Percentiles rank a stretch among this genome's conserved stretches.
phyloP scores from a whole-genome alignment of 2,329 filamentous ascomycete species.

The Lojkania enalia region DNA sequence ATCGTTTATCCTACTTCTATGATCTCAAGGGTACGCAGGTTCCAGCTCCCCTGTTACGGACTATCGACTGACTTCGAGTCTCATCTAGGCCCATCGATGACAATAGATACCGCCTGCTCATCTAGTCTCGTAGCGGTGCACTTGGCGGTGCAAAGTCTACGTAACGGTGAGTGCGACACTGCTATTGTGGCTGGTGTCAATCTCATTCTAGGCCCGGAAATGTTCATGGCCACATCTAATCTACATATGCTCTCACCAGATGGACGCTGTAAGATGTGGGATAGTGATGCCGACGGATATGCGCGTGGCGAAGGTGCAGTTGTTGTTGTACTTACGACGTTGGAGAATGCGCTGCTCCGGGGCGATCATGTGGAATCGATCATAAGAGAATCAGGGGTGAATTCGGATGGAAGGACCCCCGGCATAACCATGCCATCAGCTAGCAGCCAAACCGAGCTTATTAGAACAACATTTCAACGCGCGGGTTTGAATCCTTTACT shows the following conservation, averaged over 20 bases:
- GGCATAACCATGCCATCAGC: constrained; percentile 46
- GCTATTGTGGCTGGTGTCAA: constrained; percentile 21
- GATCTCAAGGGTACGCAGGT: too few relatives aligned
- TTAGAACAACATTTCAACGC: constrained; percentile 38
- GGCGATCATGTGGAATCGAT: constrained; percentile 51
- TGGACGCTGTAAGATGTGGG: constrained; percentile 35
- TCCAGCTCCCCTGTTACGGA: too few relatives aligned
- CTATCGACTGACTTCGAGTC: too few relatives aligned
- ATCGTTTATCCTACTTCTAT: constrained; percentile 39
- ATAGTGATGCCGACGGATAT: constrained; percentile 52
- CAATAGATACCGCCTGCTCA: constrained; percentile 41
- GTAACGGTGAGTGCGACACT: constrained; percentile 9
- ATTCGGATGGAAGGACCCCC: constrained; percentile 44
- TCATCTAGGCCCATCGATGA: constrained; percentile 37
- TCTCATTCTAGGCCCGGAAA: constrained; percentile 19
- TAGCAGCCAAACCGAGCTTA: constrained; percentile 41
- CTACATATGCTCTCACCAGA: constrained; percentile 38
- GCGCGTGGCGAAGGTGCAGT: constrained; percentile 58
- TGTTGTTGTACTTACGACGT: constrained; percentile 55
- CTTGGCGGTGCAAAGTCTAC: constrained; percentile 10
- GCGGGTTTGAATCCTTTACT: constrained; percentile 34
- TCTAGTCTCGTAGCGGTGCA: constrained; percentile 33
- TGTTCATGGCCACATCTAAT: constrained; percentile 25
- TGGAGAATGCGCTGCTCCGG: constrained; percentile 53
- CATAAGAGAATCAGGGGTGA: constrained; percentile 41